Evolutionary conservation across 768 basidiomycete genomes (phyloP), one percentile per base, ranked within the genome.

Genomic region (Boletus patriciae): DNA sequence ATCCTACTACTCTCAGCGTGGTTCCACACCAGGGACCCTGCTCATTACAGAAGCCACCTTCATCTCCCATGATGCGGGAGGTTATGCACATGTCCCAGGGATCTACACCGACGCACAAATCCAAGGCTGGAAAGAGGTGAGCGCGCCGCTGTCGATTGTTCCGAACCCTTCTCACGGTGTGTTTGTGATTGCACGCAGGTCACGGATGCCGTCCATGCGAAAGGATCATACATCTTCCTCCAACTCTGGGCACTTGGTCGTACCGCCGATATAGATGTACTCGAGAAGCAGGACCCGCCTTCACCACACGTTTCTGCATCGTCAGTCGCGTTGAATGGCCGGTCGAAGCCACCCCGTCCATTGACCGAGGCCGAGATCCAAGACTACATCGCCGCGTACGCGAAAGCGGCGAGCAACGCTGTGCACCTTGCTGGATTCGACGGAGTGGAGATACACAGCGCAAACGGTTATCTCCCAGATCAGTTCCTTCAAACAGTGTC

Each of bases 191-290:
- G 7, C 41, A 84, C 15, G n/a, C 33, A 44, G 82, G 67, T 90
- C 19, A 80, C 79, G 16, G 77, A 81, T 18, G 78, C 76, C 0
- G 84, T 86, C 0, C 42, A 44, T 16, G 23, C 42, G 23, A 45
- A 45, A 7, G 43, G 25, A 6, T 16, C 23, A 3, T 33, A 33
- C 31, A 33, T 33, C 31, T 27, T 25, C 21, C 21, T 43, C 16
- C 25, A 27, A 7, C 27, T 45, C 76, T 83, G 84, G 76, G 83
- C 84, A 0, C 63, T 83, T 3, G 88, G 88, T 0, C 79, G 85
- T 2, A 62, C 73, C 0, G 80, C 81, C 0, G 50, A 67, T 8
- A 57, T 71, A 7, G 59, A 61, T 0, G 46, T 74, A 40, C 68
- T 84, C 3, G 45, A 51, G 49, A 50, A 31, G 15, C 58, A 59